These are phyloP conservation scores for Platismatia glauca DNA, from an alignment of 495 filamentous ascomycete genomes.

Conservation along the genomic window DNA sequence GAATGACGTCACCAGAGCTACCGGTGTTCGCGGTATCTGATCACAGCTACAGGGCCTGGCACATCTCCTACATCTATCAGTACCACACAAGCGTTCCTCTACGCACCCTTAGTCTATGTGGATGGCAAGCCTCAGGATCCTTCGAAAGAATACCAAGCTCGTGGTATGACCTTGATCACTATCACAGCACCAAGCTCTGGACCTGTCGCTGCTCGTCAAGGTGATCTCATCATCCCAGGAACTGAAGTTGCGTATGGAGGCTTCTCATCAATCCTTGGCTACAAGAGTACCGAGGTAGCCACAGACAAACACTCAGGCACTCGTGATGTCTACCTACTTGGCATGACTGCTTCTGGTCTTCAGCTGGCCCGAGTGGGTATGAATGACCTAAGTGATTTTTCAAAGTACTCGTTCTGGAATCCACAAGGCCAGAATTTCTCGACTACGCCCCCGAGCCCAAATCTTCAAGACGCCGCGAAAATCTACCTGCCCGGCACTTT, in stretches of 20 bases:
- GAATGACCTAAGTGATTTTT: constrained; percentile 18
- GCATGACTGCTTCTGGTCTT: constrained; percentile 20
- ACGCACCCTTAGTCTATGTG: constrained; percentile 27
- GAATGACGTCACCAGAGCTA: background rate
- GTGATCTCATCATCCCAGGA: constrained; percentile 25
- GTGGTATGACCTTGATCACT: constrained; percentile 25
- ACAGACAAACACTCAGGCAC: constrained; percentile 10
- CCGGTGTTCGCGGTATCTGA: constrained; percentile 1
- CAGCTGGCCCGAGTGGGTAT: constrained; percentile 25
- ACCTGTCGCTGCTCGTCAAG: constrained; percentile 22
- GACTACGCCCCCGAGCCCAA: constrained; percentile 13
- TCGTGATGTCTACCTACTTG: constrained; percentile 25
- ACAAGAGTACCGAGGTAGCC: constrained; percentile 13
- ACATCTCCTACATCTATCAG: constrained; percentile 26
- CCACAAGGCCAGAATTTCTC: constrained; percentile 20
- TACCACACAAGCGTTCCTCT: constrained; percentile 23
- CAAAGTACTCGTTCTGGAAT: constrained; percentile 22
- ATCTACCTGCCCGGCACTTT: constrained; percentile 27
- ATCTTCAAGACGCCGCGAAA: constrained; percentile 13
- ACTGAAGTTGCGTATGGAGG: constrained; percentile 24
- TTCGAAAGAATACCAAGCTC: constrained; percentile 24
- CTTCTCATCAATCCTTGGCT: constrained; percentile 23
- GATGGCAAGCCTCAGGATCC: constrained; percentile 25
- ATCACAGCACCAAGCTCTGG: constrained; percentile 21
- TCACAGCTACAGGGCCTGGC: constrained; percentile 21